Base-by-base conservation (phyloP, 352 stramenopile genomes). In the Phytopythium mirpurense region DNA sequence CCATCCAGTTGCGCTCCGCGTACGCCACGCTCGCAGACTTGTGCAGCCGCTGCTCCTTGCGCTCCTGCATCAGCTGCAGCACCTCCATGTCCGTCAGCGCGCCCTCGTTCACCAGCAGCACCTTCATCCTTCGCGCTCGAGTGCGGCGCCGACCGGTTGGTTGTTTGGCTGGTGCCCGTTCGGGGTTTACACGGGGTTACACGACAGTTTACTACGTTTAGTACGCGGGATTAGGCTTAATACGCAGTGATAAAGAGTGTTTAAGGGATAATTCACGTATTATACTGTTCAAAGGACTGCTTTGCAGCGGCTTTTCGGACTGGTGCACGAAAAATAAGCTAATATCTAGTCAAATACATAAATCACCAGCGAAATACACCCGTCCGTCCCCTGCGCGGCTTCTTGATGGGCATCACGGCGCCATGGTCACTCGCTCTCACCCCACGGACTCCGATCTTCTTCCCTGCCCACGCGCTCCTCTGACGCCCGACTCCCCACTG, bases 1-100 rank as follows among this genome's bases (percentile, higher is more conserved):
- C 81, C 76, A 93, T 90, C 83, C 83, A 93, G 68, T 91, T 91
- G 68, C 83, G 77, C 65, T 93, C 83, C 9, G 83, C 81, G 57
- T 93, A 91, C 52, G 78, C 75, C 40, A 81, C 74, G 51, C 72
- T 86, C 21, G 77, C 79, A 8, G 78, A 79, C 63, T 87, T 90
- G 69, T 91, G 80, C 52, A 91, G 62, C 3, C 83, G 77, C 36
- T 70, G 67, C 44, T 87, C 78, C 64, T 86, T 84, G 51, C 83
- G 78, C 70, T 93, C 83, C 65, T 90, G 76, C 68, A 93, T 82
- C 55, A 93, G 71, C 65, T 83, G 56, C 29, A 83, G 75, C 59
- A 91, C 83, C 62, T 93, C 83, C 29, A 74, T 80, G 75, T 93
- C 81, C 60, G 67, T 88, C 67, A 93, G 58, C 57, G 83, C 63